Percentiles rank a stretch among this genome's conserved stretches.
Evolutionary conservation across 495 filamentous ascomycete species (phyloP).

Genomic region (Penicillium canariense): DNA sequence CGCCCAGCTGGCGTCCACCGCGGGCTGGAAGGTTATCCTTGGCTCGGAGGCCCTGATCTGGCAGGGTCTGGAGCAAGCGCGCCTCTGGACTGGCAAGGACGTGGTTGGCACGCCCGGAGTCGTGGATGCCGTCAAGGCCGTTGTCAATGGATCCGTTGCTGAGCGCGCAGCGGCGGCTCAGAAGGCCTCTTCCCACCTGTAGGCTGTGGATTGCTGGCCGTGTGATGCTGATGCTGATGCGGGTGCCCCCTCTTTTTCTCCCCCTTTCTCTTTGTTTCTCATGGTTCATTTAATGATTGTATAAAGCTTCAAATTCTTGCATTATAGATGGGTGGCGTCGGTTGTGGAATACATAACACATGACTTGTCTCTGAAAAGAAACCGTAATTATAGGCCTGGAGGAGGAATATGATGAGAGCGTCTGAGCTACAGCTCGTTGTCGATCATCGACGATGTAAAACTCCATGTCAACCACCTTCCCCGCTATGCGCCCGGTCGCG

Average conservation of each 20-base stretch:
- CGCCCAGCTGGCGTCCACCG: slow-evolving; percentile 49
- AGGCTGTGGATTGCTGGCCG: not conserved
- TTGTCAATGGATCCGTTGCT: slow-evolving; percentile 43
- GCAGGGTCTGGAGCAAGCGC: slow-evolving; percentile 71
- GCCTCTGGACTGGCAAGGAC: slow-evolving; percentile 59
- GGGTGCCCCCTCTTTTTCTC: no score
- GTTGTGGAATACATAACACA: slow-evolving; percentile 17
- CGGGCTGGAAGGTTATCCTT: slow-evolving; percentile 66
- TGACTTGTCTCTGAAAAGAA: no score
- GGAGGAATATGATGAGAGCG: no score
- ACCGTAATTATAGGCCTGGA: no score
- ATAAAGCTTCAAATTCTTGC: slow-evolving; percentile 31
- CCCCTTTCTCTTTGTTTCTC: slow-evolving; percentile 3
- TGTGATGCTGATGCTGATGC: slow-evolving; percentile 12
- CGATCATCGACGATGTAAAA: not conserved
- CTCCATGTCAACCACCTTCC: no score
- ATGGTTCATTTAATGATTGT: slow-evolving; percentile 25
- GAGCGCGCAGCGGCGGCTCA: slow-evolving; percentile 22
- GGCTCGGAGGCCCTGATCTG: slow-evolving; percentile 72
- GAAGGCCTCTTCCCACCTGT: slow-evolving; percentile 30
- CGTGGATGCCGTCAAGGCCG: slow-evolving; percentile 50
- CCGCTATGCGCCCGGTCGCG: slow-evolving; percentile 52
- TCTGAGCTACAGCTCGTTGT: no score
- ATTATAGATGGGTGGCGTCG: slow-evolving; percentile 23
- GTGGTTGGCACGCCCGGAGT: slow-evolving; percentile 51